Percentiles rank a stretch among this genome's conserved stretches.
Conservation (phyloP, 1,139 yeast species). For the Suhomyces ambrosiae region DNA sequence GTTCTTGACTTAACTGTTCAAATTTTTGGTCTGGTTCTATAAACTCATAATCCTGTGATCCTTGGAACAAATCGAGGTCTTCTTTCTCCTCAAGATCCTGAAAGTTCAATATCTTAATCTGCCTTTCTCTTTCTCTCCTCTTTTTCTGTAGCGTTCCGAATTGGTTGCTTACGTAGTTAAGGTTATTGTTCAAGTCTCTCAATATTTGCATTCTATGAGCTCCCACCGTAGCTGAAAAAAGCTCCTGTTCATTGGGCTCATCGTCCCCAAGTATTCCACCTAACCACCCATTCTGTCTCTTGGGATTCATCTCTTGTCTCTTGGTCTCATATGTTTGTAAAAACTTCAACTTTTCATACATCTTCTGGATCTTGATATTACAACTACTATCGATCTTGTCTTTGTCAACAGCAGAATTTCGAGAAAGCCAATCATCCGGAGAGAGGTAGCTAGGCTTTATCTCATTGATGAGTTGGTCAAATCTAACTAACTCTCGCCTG, state of each 20-base stretch:
- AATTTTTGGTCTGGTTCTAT: slow-evolving; percentile 20
- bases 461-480: slow-evolving; percentile 41
- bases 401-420: slow-evolving; percentile 51
- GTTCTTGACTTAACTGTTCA: slow-evolving; percentile 55
- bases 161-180: slow-evolving; percentile 35
- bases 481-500: slow-evolving; percentile 39
- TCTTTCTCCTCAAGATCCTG: slow-evolving; percentile 36
- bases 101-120: slow-evolving; percentile 42
- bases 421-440: slow-evolving; percentile 33
- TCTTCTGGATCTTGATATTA: slow-evolving; percentile 50
- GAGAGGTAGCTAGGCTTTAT: slow-evolving; percentile 50
- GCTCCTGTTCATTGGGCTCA: slow-evolving; percentile 31
- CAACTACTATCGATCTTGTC: slow-evolving; percentile 59
- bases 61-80: slow-evolving; percentile 17
- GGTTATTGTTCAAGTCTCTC: slow-evolving; percentile 37
- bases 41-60: slow-evolving; percentile 16
- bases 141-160: slow-evolving; percentile 47
- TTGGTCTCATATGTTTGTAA: slow-evolving; percentile 55
- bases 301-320: slow-evolving; percentile 30
- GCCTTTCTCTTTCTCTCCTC: slow-evolving; percentile 44
- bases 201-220: slow-evolving; percentile 44
- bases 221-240: slow-evolving; percentile 29
- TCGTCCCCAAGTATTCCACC: slow-evolving; percentile 30
- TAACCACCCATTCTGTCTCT: slow-evolving; percentile 26
- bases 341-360: slow-evolving; percentile 51